Evolutionary conservation across 495 filamentous ascomycete genomes (phyloP).

Genomic region (Penicillium samsonianum): DNA sequence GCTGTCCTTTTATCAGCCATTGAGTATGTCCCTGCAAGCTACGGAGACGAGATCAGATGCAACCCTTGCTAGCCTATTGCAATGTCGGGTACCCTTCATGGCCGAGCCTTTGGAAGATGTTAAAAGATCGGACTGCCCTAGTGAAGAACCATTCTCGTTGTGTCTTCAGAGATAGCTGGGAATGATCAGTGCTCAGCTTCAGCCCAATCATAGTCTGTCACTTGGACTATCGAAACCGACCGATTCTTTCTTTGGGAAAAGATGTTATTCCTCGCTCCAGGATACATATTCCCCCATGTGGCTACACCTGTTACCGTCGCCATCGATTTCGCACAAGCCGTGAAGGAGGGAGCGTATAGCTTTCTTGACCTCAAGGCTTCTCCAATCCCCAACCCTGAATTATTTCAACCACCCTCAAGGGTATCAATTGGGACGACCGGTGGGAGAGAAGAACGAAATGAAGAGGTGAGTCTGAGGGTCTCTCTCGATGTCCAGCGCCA

Average conservation of each 20-base stretch:
- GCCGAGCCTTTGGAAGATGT: neutral
- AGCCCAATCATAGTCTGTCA: neutral
- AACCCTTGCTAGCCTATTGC: neutral
- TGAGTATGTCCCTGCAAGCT: neutral
- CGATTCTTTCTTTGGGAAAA: slow-evolving; percentile 1
- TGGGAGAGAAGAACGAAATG: neutral
- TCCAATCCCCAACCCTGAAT: neutral
- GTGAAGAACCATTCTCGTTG: neutral
- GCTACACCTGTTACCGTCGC: slow-evolving; percentile 1
- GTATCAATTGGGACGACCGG: neutral
- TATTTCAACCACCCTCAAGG: neutral
- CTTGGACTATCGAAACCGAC: neutral
- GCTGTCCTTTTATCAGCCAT: slow-evolving; percentile 1
- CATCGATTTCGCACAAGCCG: slow-evolving; percentile 1
- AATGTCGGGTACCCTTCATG: neutral
- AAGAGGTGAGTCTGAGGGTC: neutral
- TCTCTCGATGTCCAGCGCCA: slow-evolving; percentile 1
- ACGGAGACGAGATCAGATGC: neutral
- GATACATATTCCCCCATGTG: slow-evolving; percentile 1
- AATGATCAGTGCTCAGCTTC: neutral
- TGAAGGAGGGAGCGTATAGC: slow-evolving; percentile 1
- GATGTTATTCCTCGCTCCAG: slow-evolving; percentile 3
- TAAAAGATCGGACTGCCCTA: slow-evolving; percentile 2
- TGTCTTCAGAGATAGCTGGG: neutral
- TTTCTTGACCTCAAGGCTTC: neutral